Conservation (phyloP, 306 rosid species). For the Potentilla sterilis region DNA sequence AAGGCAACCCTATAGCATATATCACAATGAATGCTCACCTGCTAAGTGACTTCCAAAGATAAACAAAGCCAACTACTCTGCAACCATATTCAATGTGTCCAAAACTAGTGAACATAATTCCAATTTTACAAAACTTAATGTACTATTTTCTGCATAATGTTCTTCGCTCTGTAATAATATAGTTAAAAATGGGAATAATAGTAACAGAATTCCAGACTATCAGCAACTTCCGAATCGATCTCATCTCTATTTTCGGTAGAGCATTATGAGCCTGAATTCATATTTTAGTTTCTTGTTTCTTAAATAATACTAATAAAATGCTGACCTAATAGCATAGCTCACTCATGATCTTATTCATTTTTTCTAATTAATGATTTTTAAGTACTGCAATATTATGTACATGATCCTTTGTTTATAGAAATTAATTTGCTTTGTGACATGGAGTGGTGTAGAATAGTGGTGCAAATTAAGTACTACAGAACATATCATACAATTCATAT, state of each 20-base stretch:
- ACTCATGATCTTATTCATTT: not conserved
- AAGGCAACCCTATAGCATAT: not conserved
- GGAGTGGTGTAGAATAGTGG: not conserved
- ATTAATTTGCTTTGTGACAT: not conserved
- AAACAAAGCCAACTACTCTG: conserved; percentile 6
- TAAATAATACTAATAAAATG: no score
- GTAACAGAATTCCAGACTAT: not conserved
- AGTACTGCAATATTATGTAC: not conserved
- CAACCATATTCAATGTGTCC: not conserved
- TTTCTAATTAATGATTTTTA: not conserved
- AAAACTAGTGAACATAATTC: not conserved
- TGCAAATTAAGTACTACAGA: not conserved
- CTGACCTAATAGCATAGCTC: not conserved
- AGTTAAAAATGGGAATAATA: not conserved
- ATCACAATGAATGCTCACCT: conserved; percentile 2
- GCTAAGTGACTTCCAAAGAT: not conserved
- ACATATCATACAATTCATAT: no score
- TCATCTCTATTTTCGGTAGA: not conserved
- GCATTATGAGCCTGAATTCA: not conserved
- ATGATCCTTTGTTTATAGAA: not conserved
- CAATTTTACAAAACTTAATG: not conserved
- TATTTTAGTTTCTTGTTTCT: no score
- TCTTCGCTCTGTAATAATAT: not conserved
- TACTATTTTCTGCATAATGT: not conserved
- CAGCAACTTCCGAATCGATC: not conserved